Percentiles rank a stretch among this genome's conserved stretches.
These are phyloP conservation scores for Syzygium aqueum DNA, from an alignment of 345 rosid genomes.

Conservation along the genomic window DNA sequence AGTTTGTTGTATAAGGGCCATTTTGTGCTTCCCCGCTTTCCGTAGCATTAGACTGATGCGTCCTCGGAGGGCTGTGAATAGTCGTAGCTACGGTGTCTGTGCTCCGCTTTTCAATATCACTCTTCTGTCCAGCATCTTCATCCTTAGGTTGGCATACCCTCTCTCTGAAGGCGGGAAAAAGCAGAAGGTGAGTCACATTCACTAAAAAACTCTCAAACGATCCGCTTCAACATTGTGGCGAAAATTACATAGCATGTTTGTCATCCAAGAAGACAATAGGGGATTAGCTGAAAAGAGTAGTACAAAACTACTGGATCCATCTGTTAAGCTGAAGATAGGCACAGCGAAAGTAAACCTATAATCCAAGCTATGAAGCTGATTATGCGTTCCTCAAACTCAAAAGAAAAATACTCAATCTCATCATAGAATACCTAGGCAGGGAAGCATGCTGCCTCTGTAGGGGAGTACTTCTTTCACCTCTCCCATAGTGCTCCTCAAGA, in stretches of 20 bases:
- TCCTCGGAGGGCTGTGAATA: conserved; percentile 35
- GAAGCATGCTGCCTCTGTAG: conserved; percentile 92
- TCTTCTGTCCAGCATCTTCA: conserved; percentile 17
- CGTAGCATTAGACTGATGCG: conserved; percentile 24
- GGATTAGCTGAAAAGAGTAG: neutral
- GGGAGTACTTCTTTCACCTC: conserved; percentile 72
- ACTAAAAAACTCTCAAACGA: neutral
- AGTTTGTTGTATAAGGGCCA: conserved; percentile 26
- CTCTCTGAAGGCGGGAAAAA: conserved; percentile 42
- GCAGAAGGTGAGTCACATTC: neutral
- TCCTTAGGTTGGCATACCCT: conserved; percentile 73
- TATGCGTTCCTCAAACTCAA: neutral
- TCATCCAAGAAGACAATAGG: neutral
- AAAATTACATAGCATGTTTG: neutral
- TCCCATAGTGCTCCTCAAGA: conserved; percentile 81
- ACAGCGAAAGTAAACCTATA: too few species aligned
- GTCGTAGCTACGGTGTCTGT: conserved; percentile 40
- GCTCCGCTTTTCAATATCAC: conserved; percentile 27
- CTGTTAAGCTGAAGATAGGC: neutral
- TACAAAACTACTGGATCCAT: neutral
- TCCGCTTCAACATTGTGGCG: neutral
- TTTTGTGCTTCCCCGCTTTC: conserved; percentile 18
- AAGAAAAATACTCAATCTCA: neutral
- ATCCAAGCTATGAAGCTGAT: neutral
- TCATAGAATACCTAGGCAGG: conserved; percentile 62